Conservation (phyloP, 208 protist species). For the Naegleria fowleri region DNA sequence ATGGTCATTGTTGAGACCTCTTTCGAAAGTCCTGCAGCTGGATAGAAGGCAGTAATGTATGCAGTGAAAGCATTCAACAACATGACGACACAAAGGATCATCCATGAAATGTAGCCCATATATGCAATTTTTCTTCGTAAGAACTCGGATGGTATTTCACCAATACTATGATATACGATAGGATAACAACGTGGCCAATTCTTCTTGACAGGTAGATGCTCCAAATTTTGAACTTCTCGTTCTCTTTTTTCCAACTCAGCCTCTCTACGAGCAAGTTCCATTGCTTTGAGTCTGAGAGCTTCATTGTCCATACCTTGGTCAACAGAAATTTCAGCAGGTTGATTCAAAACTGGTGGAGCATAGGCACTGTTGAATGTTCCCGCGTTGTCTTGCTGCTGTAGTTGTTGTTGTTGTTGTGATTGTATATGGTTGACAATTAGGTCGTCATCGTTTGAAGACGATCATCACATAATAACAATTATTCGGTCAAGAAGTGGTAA, state of each 20-base stretch:
- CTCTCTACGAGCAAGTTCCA: conserved; percentile 24
- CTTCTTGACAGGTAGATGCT: neutral
- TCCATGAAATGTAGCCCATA: neutral
- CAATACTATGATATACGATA: neutral
- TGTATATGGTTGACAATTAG: too few species aligned
- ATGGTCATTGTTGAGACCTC: neutral
- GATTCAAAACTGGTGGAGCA: neutral
- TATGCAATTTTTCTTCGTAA: neutral
- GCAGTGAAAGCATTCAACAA: neutral
- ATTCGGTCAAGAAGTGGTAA: too few species aligned
- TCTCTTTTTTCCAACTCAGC: conserved; percentile 8
- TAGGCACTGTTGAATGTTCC: neutral
- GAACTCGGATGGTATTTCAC: neutral
- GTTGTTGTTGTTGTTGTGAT: too few species aligned
- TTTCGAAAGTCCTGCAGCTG: neutral
- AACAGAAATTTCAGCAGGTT: neutral
- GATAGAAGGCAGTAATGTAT: neutral
- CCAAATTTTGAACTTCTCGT: neutral
- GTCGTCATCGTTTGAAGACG: too few species aligned
- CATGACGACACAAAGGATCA: neutral
- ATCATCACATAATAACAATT: too few species aligned
- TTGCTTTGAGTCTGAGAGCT: neutral
- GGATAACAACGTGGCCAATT: conserved; percentile 20
- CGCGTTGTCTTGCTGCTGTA: too few species aligned
- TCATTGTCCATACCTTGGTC: neutral